A percentile compares a stretch with the other conserved stretches of the same genome.
Evolutionary conservation across 371 early-diverging fungal species (phyloP).

Genomic region (Mucor plumbeus): DNA sequence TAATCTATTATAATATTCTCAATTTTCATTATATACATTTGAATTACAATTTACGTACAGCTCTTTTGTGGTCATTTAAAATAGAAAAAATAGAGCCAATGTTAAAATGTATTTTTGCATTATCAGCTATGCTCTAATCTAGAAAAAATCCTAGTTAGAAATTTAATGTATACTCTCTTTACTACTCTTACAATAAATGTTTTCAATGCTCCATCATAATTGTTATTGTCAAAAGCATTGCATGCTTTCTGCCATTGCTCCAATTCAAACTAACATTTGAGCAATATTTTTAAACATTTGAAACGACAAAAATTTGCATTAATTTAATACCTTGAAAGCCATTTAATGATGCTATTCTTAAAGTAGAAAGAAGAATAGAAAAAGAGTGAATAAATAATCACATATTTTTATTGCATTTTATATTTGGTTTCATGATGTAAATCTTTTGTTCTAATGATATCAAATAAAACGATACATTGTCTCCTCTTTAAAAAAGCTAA

Average conservation of each 20-base stretch:
- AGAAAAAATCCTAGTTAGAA: background rate
- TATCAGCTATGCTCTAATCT: constrained; percentile 72
- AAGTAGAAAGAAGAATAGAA: background rate
- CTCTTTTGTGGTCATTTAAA: constrained; percentile 74
- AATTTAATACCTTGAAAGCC: background rate
- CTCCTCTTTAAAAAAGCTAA: background rate
- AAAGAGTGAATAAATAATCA: background rate
- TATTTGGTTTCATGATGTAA: background rate
- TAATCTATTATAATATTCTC: constrained; percentile 53
- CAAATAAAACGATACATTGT: no score
- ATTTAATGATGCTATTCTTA: background rate
- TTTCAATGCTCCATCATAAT: constrained; percentile 40
- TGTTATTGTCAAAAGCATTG: constrained; percentile 43
- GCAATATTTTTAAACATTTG: background rate
- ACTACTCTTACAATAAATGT: constrained; percentile 42
- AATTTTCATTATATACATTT: background rate
- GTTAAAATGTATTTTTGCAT: constrained; percentile 93
- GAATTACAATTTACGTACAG: constrained; percentile 60
- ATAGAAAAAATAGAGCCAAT: constrained; percentile 83
- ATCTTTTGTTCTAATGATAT: background rate
- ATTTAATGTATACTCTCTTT: background rate
- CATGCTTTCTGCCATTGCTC: constrained; percentile 54
- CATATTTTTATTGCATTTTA: background rate
- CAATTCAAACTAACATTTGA: constrained; percentile 41
- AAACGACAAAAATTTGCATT: background rate